These are phyloP conservation scores for Alternaria sp. DNA, from an alignment of 2,329 filamentous ascomycete species.

Conservation along the genomic window DNA sequence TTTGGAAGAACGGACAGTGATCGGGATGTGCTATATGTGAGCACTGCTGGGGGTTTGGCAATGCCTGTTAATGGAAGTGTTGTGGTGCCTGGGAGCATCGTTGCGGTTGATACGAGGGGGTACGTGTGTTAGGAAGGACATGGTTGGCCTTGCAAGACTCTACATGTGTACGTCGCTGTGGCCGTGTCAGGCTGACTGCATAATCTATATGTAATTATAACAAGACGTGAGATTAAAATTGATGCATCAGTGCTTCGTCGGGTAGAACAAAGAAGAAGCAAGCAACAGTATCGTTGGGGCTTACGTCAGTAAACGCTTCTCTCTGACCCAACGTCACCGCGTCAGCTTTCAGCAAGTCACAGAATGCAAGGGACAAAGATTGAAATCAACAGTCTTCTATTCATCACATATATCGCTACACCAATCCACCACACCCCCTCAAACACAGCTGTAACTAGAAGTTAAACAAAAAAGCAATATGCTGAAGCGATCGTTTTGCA, in stretches of 20 bases:
- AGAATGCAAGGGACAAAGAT: not conserved
- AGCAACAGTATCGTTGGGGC: not conserved
- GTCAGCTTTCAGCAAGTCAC: not conserved
- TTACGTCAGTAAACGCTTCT: not conserved
- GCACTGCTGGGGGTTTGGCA: not conserved
- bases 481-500: constrained; percentile 4
- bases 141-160: not conserved
- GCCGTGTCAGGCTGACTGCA: not conserved
- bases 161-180: not conserved
- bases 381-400: not conserved
- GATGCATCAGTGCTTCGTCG: not conserved
- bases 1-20: not conserved
- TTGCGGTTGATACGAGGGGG: constrained; percentile 4
- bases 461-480: constrained; percentile 14
- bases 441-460: constrained; percentile 5
- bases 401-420: constrained; percentile 10
- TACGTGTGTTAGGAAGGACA: not conserved
- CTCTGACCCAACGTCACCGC: not conserved
- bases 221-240: not conserved
- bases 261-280: not conserved
- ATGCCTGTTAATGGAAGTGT: constrained; percentile 4
- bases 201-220: not conserved
- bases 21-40: not conserved
- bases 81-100: constrained; percentile 11
- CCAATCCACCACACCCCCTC: constrained; percentile 15